These are phyloP conservation scores for Boletus pseudo-olivaceus DNA, from an alignment of 768 basidiomycete genomes.

Conservation along the genomic window DNA sequence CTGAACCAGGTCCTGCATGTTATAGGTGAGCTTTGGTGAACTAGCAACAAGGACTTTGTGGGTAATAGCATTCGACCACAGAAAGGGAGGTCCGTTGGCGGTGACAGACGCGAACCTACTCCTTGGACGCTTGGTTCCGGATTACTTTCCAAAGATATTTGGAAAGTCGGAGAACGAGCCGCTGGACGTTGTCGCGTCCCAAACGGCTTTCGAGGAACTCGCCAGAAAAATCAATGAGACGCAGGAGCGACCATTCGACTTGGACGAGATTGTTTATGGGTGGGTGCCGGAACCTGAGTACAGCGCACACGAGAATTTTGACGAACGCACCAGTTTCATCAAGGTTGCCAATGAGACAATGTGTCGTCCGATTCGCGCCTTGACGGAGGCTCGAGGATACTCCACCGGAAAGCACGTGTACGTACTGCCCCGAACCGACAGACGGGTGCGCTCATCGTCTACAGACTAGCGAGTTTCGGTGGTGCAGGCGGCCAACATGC, in stretches of 20 bases:
- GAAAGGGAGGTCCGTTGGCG: slow-evolving; percentile 88
- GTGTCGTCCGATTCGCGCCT: slow-evolving; percentile 86
- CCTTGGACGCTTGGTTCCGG: slow-evolving; percentile 83
- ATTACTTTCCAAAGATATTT: slow-evolving; percentile 94
- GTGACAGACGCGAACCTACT: slow-evolving; percentile 92
- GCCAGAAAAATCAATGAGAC: slow-evolving; percentile 67
- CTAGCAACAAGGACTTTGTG: background rate
- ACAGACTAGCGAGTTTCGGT: slow-evolving; percentile 80
- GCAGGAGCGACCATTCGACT: slow-evolving; percentile 51
- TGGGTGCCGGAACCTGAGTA: slow-evolving; percentile 29
- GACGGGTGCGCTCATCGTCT: background rate
- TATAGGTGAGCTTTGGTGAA: slow-evolving; percentile 55
- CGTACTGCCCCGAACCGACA: slow-evolving; percentile 6
- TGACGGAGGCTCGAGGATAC: slow-evolving; percentile 88
- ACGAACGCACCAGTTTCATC: slow-evolving; percentile 61
- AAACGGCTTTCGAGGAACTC: slow-evolving; percentile 62
- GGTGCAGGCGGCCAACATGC: slow-evolving; percentile 92
- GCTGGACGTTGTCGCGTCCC: slow-evolving; percentile 71
- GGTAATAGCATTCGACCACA: slow-evolving; percentile 22
- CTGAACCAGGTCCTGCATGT: slow-evolving; percentile 90
- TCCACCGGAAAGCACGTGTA: slow-evolving; percentile 74
- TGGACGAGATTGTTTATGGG: slow-evolving; percentile 92
- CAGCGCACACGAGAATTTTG: background rate
- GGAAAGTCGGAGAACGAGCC: slow-evolving; percentile 85
- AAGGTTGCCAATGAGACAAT: slow-evolving; percentile 97